These are phyloP conservation scores for Trichosanthes truncata DNA, from an alignment of 306 rosid genomes.

Conservation along the genomic window DNA sequence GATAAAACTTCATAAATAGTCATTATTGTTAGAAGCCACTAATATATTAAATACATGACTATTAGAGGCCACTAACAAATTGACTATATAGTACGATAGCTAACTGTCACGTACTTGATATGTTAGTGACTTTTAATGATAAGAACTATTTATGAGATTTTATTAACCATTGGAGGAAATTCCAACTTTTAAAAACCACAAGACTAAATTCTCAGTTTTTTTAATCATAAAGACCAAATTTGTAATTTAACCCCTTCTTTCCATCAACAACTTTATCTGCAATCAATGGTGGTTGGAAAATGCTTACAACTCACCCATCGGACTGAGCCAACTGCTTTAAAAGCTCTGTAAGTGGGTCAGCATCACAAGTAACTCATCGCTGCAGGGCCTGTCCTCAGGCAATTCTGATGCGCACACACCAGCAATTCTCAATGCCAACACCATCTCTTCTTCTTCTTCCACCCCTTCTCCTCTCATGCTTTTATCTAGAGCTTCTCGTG, in stretches of 20 bases:
- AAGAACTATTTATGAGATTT: too few relatives aligned
- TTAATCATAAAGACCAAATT: too few relatives aligned
- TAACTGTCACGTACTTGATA: too few relatives aligned
- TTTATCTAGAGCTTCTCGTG: neutral
- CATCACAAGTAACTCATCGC: neutral
- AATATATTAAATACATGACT: too few relatives aligned
- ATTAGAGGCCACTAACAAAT: too few relatives aligned
- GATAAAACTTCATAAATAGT: too few relatives aligned
- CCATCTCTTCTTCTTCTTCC: slow-evolving; percentile 3
- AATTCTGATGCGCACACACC: neutral
- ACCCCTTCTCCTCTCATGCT: neutral
- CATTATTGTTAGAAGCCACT: too few relatives aligned
- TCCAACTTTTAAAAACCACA: too few relatives aligned
- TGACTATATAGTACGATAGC: too few relatives aligned
- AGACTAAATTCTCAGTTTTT: too few relatives aligned
- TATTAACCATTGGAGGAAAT: too few relatives aligned
- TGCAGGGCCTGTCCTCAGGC: neutral
- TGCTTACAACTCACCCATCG: neutral
- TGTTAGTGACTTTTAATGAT: too few relatives aligned
- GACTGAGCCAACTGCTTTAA: neutral
- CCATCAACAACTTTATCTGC: neutral
- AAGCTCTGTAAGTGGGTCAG: slow-evolving; percentile 2
- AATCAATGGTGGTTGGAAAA: neutral
- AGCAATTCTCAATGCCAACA: slow-evolving; percentile 3
- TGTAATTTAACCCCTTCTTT: neutral